Conservation (phyloP, 2,329 filamentous ascomycete species). For the Claviceps pazoutovae region DNA sequence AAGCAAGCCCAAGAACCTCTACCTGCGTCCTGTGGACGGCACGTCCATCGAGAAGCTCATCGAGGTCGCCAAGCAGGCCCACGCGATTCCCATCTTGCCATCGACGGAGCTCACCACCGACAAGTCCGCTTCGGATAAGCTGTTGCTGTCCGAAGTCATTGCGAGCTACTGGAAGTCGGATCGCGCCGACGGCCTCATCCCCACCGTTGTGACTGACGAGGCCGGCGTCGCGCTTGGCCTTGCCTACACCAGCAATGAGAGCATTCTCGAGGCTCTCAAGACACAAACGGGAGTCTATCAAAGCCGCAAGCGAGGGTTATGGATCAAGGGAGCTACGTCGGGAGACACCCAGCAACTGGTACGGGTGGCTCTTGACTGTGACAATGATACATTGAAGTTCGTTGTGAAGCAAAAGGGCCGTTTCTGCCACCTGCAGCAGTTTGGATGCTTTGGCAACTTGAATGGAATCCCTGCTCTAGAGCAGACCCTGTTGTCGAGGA, state of each 20-base stretch:
- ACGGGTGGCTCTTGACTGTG: conserved; percentile 76
- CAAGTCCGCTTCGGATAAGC: conserved; percentile 41
- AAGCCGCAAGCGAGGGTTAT: conserved; percentile 85
- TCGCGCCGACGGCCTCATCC: conserved; percentile 67
- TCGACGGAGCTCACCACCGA: conserved; percentile 56
- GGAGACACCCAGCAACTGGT: conserved; percentile 87
- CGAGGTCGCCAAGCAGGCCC: conserved; percentile 32
- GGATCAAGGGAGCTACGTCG: conserved; percentile 92
- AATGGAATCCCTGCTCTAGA: conserved; percentile 72
- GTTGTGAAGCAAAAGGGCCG: conserved; percentile 78
- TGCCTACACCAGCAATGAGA: conserved; percentile 89
- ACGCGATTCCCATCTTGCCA: conserved; percentile 60
- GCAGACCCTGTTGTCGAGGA: conserved; percentile 71
- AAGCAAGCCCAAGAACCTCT: conserved; percentile 33
- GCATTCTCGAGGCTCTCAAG: conserved; percentile 70
- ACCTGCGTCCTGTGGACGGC: conserved; percentile 35
- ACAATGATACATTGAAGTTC: conserved; percentile 84
- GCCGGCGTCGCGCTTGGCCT: conserved; percentile 70
- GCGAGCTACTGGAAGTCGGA: conserved; percentile 68
- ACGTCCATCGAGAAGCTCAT: conserved; percentile 32
- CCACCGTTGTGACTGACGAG: conserved; percentile 86
- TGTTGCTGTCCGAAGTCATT: conserved; percentile 54
- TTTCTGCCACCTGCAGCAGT: conserved; percentile 89
- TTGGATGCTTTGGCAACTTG: conserved; percentile 82
- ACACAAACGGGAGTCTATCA: conserved; percentile 80